These are phyloP conservation scores for Madurella fahalii DNA, from an alignment of 2,329 filamentous ascomycete genomes.

Conservation along the genomic window DNA sequence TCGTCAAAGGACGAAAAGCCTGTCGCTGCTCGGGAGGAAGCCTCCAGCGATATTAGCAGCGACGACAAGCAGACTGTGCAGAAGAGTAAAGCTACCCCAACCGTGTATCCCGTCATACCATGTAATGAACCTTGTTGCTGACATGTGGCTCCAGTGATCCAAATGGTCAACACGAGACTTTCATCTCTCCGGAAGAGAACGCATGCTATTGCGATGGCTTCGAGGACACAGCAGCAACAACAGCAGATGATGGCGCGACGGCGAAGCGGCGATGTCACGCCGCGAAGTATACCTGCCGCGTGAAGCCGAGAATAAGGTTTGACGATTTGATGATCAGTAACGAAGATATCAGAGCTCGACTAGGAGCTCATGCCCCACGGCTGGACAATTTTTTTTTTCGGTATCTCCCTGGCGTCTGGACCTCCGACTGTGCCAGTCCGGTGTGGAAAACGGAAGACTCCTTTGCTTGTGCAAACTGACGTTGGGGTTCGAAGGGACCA, in stretches of 20 bases:
- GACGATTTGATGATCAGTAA: constrained; percentile 15
- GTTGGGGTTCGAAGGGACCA: neutral
- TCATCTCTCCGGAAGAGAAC: constrained; percentile 56
- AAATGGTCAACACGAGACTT: constrained; percentile 58
- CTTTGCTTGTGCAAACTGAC: too few relatives aligned
- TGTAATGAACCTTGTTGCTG: neutral
- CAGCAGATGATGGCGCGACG: constrained; percentile 41
- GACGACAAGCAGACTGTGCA: constrained; percentile 71
- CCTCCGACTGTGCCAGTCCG: neutral
- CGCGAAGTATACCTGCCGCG: constrained; percentile 46
- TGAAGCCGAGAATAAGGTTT: neutral
- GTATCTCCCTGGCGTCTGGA: neutral
- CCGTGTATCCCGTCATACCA: neutral
- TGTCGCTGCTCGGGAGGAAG: constrained; percentile 34
- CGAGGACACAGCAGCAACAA: constrained; percentile 42
- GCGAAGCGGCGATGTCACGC: constrained; percentile 53
- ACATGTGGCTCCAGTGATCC: constrained; percentile 48
- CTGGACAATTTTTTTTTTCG: constrained; percentile 6
- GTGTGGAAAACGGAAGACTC: neutral
- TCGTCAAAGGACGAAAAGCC: constrained; percentile 42
- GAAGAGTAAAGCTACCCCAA: constrained; percentile 54
- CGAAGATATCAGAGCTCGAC: constrained; percentile 10
- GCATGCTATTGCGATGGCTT: constrained; percentile 56
- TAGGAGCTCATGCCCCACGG: constrained; percentile 18
- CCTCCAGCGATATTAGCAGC: constrained; percentile 50